Conservation (phyloP, 2,329 filamentous ascomycete genomes). For the Volutella citrinella region DNA sequence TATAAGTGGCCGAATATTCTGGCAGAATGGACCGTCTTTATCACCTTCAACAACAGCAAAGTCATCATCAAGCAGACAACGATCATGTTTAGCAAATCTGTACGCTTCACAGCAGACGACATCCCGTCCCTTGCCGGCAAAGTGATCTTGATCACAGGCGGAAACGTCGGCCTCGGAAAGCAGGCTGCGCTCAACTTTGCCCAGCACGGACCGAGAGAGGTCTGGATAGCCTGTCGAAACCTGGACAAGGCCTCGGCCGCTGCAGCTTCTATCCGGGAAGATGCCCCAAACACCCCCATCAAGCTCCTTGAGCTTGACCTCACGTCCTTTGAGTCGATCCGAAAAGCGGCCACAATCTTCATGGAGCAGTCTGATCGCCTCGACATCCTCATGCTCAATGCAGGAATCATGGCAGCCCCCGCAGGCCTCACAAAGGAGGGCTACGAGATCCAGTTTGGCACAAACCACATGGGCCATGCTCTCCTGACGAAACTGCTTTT, state of each 20-base stretch:
- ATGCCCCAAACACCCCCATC: conserved; percentile 21
- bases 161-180: conserved; percentile 59
- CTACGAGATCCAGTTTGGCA: too few relatives aligned
- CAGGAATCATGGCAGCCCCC: conserved; percentile 34
- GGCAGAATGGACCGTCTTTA: too few relatives aligned
- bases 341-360: conserved; percentile 36
- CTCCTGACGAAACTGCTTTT: conserved; percentile 39
- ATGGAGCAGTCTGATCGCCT: conserved; percentile 28
- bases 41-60: background rate
- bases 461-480: conserved; percentile 49
- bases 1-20: too few relatives aligned
- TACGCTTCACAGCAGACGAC: conserved; percentile 26
- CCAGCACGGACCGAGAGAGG: conserved; percentile 10
- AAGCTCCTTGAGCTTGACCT: conserved; percentile 43
- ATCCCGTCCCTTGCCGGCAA: conserved; percentile 68
- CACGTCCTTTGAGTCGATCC: conserved; percentile 40
- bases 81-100: too few relatives aligned
- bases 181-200: conserved; percentile 12
- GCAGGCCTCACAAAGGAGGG: conserved; percentile 37
- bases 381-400: conserved; percentile 43
- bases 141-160: conserved; percentile 79
- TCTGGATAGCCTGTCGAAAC: conserved; percentile 28
- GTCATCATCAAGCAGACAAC: conserved; percentile 3
- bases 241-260: conserved; percentile 33
- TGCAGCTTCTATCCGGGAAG: conserved; percentile 32